Evolutionary conservation across 495 filamentous ascomycete genomes (phyloP).

Genomic region (Aspergillus campestris): DNA sequence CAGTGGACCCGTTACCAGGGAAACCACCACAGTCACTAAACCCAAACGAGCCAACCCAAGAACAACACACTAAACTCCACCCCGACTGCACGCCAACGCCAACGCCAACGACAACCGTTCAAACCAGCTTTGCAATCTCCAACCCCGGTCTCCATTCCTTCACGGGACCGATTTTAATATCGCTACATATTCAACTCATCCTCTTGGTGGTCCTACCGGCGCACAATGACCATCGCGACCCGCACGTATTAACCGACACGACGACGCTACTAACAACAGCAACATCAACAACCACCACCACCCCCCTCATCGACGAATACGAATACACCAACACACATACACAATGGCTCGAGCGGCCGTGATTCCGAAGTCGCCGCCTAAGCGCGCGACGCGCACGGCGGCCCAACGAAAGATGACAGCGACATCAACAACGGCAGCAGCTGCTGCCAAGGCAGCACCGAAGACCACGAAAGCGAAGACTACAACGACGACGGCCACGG

Average conservation of each 20-base stretch:
- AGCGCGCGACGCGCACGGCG: constrained; percentile 26
- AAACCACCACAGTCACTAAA: background rate
- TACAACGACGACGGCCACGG: constrained; percentile 8
- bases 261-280: background rate
- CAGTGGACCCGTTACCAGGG: constrained; percentile 4
- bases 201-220: background rate
- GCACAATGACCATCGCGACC: constrained; percentile 6
- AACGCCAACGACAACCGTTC: too few species aligned
- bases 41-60: constrained; percentile 5
- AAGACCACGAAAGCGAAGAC: constrained; percentile 13
- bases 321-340: constrained; percentile 1
- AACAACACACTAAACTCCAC: too few species aligned
- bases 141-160: too few species aligned
- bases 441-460: constrained; percentile 9
- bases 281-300: background rate
- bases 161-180: background rate
- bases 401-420: constrained; percentile 14
- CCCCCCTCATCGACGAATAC: background rate
- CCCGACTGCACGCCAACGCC: too few species aligned
- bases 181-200: background rate
- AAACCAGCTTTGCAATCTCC: too few species aligned
- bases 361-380: constrained; percentile 28
- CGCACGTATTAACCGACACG: background rate
- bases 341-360: constrained; percentile 37
- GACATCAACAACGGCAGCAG: constrained; percentile 11